Evolutionary conservation across 1,139 yeast species (phyloP).

Genomic region (Taphrina pruni): DNA sequence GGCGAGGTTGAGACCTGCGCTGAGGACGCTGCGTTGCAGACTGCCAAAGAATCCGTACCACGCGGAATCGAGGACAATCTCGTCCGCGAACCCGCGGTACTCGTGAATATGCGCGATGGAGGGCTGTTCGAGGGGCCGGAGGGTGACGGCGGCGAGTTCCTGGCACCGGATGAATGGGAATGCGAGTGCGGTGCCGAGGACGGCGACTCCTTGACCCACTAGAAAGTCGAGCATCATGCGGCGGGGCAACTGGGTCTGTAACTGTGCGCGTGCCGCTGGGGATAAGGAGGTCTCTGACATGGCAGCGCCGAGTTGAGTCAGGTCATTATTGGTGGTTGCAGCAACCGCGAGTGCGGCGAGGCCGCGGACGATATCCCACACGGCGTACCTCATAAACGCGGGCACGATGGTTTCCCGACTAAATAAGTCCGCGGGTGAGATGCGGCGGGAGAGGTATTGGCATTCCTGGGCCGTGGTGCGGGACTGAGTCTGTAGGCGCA

Average conservation of each 20-base stretch:
- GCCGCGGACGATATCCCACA: background rate
- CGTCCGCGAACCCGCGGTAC: constrained; percentile 14
- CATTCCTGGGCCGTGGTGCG: constrained; percentile 19
- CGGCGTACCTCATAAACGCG: constrained; percentile 4
- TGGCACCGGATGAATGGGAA: constrained; percentile 21
- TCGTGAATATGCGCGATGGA: constrained; percentile 5
- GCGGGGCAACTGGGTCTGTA: background rate
- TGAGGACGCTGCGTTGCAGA: constrained; percentile 3
- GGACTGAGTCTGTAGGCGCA: constrained; percentile 1
- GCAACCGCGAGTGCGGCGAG: background rate
- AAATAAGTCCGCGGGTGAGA: constrained; percentile 19
- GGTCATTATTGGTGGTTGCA: background rate
- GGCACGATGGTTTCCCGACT: constrained; percentile 5
- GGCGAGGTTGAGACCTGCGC: background rate
- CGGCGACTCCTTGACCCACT: background rate
- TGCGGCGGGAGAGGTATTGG: constrained; percentile 14
- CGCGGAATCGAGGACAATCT: constrained; percentile 29
- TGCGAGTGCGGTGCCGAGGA: constrained; percentile 12
- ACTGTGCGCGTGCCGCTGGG: background rate
- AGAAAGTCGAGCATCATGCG: background rate
- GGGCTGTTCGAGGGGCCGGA: constrained; percentile 29
- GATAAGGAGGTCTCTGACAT: background rate
- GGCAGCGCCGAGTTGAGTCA: too few species aligned
- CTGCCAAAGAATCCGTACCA: constrained; percentile 23
- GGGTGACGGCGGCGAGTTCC: constrained; percentile 20